Conservation (phyloP, 129 eudicot genomes). For the Arctium minus region DNA sequence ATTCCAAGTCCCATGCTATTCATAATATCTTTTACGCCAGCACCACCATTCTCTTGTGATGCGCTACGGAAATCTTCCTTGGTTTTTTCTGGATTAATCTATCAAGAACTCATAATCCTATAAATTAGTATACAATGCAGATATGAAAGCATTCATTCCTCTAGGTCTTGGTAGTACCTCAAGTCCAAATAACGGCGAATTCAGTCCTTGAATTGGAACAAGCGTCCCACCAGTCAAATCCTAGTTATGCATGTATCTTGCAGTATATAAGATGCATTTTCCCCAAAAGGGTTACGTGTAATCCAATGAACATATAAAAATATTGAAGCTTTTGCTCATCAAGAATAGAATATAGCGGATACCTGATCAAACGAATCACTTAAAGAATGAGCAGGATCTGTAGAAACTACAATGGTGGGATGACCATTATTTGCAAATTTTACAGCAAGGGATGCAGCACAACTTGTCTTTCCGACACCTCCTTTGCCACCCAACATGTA, state of each 20-base stretch:
- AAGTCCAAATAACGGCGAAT: constrained; percentile 63
- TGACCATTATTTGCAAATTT: constrained; percentile 73
- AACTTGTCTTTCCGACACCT: constrained; percentile 82
- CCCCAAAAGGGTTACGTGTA: neutral
- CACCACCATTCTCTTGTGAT: constrained; percentile 35
- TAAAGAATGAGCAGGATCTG: constrained; percentile 84
- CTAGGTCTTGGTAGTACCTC: constrained; percentile 45
- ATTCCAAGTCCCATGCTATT: constrained; percentile 82
- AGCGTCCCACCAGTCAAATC: constrained; percentile 73
- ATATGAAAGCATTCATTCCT: neutral
- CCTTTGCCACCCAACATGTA: constrained; percentile 88
- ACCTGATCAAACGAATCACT: constrained; percentile 89
- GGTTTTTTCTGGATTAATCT: constrained; percentile 59
- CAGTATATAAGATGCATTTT: constrained; percentile 19
- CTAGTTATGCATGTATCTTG: constrained; percentile 30
- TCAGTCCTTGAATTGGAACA: constrained; percentile 71
- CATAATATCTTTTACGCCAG: constrained; percentile 45
- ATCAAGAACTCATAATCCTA: neutral
- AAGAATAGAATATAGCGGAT: neutral
- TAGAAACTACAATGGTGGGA: constrained; percentile 75
- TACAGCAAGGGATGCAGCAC: constrained; percentile 87
- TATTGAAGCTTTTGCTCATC: neutral
- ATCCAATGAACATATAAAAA: constrained; percentile 6
- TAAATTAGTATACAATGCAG: neutral
- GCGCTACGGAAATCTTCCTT: constrained; percentile 59